Evolutionary conservation across 2,329 filamentous ascomycete genomes (phyloP), one percentile per base, ranked within the genome.

Genomic region (Cladosporium sp.): DNA sequence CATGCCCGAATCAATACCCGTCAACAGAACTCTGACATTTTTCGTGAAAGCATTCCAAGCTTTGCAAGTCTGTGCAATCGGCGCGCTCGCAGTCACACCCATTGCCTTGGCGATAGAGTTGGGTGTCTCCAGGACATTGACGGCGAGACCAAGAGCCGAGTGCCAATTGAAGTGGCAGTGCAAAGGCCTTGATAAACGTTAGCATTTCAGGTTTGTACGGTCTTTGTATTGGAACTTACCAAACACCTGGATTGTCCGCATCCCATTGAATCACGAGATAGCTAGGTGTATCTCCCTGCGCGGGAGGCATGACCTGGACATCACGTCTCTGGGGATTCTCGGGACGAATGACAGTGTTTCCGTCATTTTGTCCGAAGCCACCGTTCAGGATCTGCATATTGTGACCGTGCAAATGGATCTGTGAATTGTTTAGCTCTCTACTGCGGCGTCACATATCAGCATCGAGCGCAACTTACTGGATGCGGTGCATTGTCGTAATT

Each of bases 341-440:
- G 4, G 76, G 65, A 57, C 78, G 77, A 64, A 61, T 64, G 28
- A 78, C 67, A 9, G 28, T 49, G 4, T 64, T 62, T 20, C 70
- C 71, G 49, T 73, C 66, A 69, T 69, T 75, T 17, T 58, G 62
- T 7, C 73, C 62, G 63, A 73, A 61, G 61, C 81, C 73, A 70
- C 80, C 79, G 39, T 81, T 75, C 0, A 91, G 77, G 48, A 90
- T 73, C 66, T 84, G 86, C 75, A 90, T 87, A 73, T 90, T 47
- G 60, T 63, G 57, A 10, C 85, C 85, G 65, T 68, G 58, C 8
- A 86, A 85, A 73, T 90, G 86, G 17, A 49, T 49, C 32, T 49
- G 12, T 3, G 6, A 32, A 49, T 4, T 15, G 15, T 4, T 49
- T 7, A 49, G 45, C n/a, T 3, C 15, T n/a, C n/a, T 32, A 32